phyloP scores from a whole-genome alignment of 768 basidiomycete genomes.

The Russula emetica region DNA sequence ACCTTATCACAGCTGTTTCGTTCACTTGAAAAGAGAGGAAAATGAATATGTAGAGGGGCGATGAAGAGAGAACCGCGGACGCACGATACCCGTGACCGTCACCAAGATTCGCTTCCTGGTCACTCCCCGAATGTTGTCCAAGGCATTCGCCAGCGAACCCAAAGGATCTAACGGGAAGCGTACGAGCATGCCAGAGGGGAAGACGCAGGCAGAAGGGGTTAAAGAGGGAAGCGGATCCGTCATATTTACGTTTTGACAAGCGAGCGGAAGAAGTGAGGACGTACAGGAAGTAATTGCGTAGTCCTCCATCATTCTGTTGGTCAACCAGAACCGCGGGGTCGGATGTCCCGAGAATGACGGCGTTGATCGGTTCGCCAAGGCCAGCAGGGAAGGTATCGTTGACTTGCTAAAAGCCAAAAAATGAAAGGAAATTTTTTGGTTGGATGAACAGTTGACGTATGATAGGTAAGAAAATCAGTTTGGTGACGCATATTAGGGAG shows the following conservation, averaged over 20 bases:
- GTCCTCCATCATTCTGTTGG: constrained; percentile 57
- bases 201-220: neutral
- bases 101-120: constrained; percentile 74
- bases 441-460: too few relatives aligned
- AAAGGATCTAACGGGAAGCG: constrained; percentile 48
- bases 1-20: constrained; percentile 80
- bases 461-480: neutral
- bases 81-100: constrained; percentile 72
- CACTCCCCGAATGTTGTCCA: constrained; percentile 67
- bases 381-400: constrained; percentile 9
- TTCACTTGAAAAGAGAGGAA: constrained; percentile 47
- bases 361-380: constrained; percentile 73
- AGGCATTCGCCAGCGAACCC: constrained; percentile 76
- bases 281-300: constrained; percentile 78
- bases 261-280: constrained; percentile 33
- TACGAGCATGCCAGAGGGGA: neutral
- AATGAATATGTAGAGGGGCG: neutral
- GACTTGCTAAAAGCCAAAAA: constrained; percentile 7
- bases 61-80: constrained; percentile 31
- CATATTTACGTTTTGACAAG: neutral
- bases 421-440: too few relatives aligned
- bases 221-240: neutral
- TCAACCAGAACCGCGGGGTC: constrained; percentile 64
- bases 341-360: constrained; percentile 73
- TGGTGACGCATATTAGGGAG: neutral